Evolutionary conservation across 2,329 filamentous ascomycete species (phyloP), one percentile per base, ranked within the genome.

Genomic region (Neonectria sp.): DNA sequence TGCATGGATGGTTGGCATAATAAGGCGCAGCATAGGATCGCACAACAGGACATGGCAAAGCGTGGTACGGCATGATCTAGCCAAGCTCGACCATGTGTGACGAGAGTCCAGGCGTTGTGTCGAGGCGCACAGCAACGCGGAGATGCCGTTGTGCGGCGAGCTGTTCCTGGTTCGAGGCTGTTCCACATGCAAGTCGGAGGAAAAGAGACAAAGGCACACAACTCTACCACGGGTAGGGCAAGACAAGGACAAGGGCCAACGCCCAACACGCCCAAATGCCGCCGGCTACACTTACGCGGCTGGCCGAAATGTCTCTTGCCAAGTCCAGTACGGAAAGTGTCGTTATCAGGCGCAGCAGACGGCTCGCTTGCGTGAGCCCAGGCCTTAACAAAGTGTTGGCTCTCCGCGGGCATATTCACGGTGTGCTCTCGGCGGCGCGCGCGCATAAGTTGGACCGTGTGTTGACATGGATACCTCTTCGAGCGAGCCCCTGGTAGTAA

Each of bases 371-470:
- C 53, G 40, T 37, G 43, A 58, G 60, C 59, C 55, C 51, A 59
- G 29, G 33, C 58, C 45, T 51, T 69, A 5, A 55, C 31, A 53
- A 13, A 17, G 35, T 66, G 73, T 74, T 75, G 73, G 70, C 65
- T 68, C 61, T 60, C 37, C 63, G 24, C 55, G 58, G 55, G 31
- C 68, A 67, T 65, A 60, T 59, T 71, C 67, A 63, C 65, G 48
- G 63, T 65, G 60, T 73, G 69, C 65, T 69, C 65, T 62, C 64
- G 48, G 69, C 65, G 63, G 63, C 57, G 57, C 68, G 67, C 69
- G 68, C 71, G 73, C 72, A 73, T 75, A 65, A 65, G 63, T 43
- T 69, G 65, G 69, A 55, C 72, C 55, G 62, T 65, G 55, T 72
- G 64, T 67, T 60, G 53, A 69, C 72, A 70, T 72, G 62, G 62